A percentile compares a stretch with the other conserved stretches of the same genome.
These are phyloP conservation scores for Colletotrichum cordylinicola DNA, from an alignment of 2,329 filamentous ascomycete genomes.

Conservation along the genomic window DNA sequence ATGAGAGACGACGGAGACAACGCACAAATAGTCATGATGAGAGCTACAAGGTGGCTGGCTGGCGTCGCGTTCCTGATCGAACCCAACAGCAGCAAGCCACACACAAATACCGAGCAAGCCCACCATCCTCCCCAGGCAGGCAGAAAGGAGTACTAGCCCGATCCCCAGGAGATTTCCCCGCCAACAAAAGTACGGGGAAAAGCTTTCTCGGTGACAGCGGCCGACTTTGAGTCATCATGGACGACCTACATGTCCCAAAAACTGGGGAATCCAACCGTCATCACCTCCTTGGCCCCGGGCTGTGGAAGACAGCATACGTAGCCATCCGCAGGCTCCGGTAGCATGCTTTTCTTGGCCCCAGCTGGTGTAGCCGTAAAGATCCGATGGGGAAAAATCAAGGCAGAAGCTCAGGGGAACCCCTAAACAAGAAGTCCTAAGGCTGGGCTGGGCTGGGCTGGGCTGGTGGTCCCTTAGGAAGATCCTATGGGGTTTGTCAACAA, in stretches of 20 bases:
- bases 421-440: background rate
- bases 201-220: background rate
- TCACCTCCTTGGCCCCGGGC: background rate
- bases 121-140: background rate
- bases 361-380: background rate
- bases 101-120: constrained; percentile 16
- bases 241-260: background rate
- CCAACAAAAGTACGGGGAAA: constrained; percentile 7
- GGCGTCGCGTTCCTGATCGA: constrained; percentile 11
- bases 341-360: background rate
- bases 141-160: background rate
- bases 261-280: background rate
- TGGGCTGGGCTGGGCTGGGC: background rate
- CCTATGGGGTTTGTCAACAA: background rate
- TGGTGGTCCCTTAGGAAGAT: background rate
- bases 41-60: background rate
- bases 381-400: background rate
- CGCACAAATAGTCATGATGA: background rate
- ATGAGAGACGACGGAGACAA: background rate
- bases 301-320: background rate
- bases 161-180: constrained; percentile 3
- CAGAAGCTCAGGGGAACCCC: background rate
- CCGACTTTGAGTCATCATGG: background rate
- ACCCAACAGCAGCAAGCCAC: constrained; percentile 15
- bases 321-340: constrained; percentile 9